Conservation (phyloP, 495 filamentous ascomycete species). For the Xylaria nigripes region DNA sequence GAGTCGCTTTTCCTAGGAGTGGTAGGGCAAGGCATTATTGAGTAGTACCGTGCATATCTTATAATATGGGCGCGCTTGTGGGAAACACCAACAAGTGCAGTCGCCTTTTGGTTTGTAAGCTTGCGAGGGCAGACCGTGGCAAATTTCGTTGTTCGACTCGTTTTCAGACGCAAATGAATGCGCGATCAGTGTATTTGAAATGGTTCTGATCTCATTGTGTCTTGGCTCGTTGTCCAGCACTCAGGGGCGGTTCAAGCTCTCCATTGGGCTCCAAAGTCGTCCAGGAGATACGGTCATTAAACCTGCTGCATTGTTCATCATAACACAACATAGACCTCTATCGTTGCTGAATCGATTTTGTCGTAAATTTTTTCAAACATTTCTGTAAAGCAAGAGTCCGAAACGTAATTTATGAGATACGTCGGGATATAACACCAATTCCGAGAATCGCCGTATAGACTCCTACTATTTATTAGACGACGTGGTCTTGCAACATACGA, state of each 20-base stretch:
- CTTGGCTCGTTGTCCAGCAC: no score
- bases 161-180: background rate
- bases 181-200: background rate
- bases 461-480: no score
- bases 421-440: background rate
- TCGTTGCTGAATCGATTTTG: no score
- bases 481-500: no score
- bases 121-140: background rate
- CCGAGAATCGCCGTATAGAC: no score
- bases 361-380: background rate
- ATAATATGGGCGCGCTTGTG: background rate
- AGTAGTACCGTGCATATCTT: background rate
- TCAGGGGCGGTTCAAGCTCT: no score
- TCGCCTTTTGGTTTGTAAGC: background rate
- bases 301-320: background rate
- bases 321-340: no score
- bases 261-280: no score
- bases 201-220: background rate
- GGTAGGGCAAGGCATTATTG: background rate
- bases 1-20: background rate
- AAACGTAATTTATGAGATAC: no score
- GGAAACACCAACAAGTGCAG: background rate
- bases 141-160: background rate
- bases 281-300: no score
- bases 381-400: no score